Conservation (phyloP, 2,329 filamentous ascomycete genomes). For the Fusarium liriodendri region DNA sequence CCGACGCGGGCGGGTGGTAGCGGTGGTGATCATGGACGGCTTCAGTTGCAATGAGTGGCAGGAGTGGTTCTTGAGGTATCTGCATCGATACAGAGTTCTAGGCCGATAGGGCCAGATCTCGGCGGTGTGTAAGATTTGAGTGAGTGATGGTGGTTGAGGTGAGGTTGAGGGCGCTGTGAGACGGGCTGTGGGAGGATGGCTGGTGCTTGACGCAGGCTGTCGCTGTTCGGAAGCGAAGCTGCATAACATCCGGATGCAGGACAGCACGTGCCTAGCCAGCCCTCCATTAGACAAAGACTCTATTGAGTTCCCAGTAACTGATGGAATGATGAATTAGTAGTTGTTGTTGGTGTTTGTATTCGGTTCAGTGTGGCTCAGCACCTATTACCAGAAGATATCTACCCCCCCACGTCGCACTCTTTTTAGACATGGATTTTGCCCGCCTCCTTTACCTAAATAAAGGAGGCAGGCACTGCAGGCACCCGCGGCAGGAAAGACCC, state of each 20-base stretch:
- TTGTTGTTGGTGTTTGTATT: background rate
- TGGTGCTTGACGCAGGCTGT: background rate
- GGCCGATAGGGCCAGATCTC: background rate
- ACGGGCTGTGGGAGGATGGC: background rate
- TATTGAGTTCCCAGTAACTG: background rate
- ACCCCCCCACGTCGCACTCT: background rate
- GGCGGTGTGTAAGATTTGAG: background rate
- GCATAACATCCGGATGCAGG: background rate
- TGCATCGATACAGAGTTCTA: background rate
- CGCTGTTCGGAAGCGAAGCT: background rate
- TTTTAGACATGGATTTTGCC: background rate
- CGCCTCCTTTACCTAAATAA: background rate
- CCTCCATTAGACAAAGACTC: background rate
- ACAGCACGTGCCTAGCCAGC: background rate
- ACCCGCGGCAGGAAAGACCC: background rate
- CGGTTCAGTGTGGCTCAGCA: background rate
- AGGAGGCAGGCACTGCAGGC: background rate
- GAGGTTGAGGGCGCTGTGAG: background rate
- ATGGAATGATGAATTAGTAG: background rate
- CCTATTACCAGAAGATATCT: background rate
- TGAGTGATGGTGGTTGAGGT: background rate
- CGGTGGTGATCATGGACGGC: conserved; percentile 1
- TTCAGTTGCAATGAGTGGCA: background rate
- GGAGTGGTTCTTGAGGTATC: background rate
- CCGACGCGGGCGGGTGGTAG: conserved; percentile 23